A percentile compares a stretch with the other conserved stretches of the same genome.
phyloP scores from a whole-genome alignment of 495 filamentous ascomycete genomes.

The Astrocystis sublimbata region DNA sequence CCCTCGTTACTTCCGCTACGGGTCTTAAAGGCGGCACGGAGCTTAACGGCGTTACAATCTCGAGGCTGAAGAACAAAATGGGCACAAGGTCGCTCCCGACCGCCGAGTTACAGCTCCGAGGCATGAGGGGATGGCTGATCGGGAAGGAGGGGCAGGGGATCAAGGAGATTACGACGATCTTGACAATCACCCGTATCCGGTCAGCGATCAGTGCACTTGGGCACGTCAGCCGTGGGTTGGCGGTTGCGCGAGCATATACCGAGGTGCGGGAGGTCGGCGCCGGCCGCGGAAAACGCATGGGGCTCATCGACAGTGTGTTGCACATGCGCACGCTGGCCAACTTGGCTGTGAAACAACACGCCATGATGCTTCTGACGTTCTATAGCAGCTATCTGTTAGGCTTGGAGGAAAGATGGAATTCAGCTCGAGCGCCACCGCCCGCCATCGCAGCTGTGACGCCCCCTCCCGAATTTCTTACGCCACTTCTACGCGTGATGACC shows the following conservation, averaged over 20 bases:
- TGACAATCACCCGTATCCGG: constrained; percentile 66
- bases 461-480: neutral
- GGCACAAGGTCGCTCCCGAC: constrained; percentile 67
- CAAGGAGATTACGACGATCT: constrained; percentile 59
- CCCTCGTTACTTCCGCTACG: neutral
- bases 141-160: constrained; percentile 61
- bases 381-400: constrained; percentile 19
- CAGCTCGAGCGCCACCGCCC: neutral
- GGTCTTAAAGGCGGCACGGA: constrained; percentile 24
- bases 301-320: constrained; percentile 48
- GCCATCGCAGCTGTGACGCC: constrained; percentile 5
- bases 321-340: constrained; percentile 61
- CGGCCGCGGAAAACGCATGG: constrained; percentile 32
- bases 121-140: constrained; percentile 61
- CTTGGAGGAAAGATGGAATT: constrained; percentile 11
- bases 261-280: constrained; percentile 28
- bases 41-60: constrained; percentile 63
- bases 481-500: constrained; percentile 57
- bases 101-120: constrained; percentile 62
- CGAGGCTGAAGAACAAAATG: constrained; percentile 65
- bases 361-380: constrained; percentile 49
- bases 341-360: constrained; percentile 45
- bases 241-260: constrained; percentile 58
- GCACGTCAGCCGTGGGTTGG: constrained; percentile 59
- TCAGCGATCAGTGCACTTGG: constrained; percentile 56